phyloP scores from a whole-genome alignment of 2,329 filamentous ascomycete species.

The Teratosphaeria viscida region DNA sequence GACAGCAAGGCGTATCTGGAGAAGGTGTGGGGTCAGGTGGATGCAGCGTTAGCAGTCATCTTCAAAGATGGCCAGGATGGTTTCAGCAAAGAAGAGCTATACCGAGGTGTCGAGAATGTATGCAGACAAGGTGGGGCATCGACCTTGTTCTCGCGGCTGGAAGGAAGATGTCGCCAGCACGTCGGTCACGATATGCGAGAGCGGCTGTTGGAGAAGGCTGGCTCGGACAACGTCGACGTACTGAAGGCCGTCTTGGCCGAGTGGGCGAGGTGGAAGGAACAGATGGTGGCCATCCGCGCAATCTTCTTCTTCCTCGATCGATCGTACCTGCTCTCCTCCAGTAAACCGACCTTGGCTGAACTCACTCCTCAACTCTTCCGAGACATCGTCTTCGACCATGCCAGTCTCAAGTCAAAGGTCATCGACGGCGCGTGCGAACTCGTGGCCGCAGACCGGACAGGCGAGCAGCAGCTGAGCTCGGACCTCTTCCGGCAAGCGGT shows the following conservation, averaged over 20 bases:
- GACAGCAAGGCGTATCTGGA: constrained; percentile 70
- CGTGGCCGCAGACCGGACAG: constrained; percentile 59
- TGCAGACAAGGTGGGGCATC: constrained; percentile 68
- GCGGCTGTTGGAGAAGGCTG: constrained; percentile 46
- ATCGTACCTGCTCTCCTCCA: constrained; percentile 69
- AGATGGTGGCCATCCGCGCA: constrained; percentile 70
- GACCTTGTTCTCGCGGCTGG: constrained; percentile 56
- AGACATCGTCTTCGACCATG: constrained; percentile 45
- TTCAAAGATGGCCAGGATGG: constrained; percentile 52
- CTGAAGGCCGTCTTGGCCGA: constrained; percentile 49
- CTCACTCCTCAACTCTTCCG: constrained; percentile 70
- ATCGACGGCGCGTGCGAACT: constrained; percentile 67
- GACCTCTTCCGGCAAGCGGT: constrained; percentile 61
- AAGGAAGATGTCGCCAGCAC: constrained; percentile 55
- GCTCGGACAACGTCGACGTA: constrained; percentile 51
- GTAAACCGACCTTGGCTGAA: constrained; percentile 66
- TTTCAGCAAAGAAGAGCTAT: constrained; percentile 75
- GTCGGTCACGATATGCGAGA: constrained; percentile 46
- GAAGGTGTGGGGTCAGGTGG: constrained; percentile 63
- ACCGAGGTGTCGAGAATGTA: constrained; percentile 82
- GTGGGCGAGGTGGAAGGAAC: constrained; percentile 71
- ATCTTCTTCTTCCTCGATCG: constrained; percentile 93
- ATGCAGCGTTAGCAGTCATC: constrained; percentile 60
- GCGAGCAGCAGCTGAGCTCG: constrained; percentile 46
- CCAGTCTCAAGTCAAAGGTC: constrained; percentile 42